Percentiles rank a stretch among this genome's conserved stretches.
Evolutionary conservation across 108 stramenopile species (phyloP).

Genomic region (Phaeodactylum tricornutum): DNA sequence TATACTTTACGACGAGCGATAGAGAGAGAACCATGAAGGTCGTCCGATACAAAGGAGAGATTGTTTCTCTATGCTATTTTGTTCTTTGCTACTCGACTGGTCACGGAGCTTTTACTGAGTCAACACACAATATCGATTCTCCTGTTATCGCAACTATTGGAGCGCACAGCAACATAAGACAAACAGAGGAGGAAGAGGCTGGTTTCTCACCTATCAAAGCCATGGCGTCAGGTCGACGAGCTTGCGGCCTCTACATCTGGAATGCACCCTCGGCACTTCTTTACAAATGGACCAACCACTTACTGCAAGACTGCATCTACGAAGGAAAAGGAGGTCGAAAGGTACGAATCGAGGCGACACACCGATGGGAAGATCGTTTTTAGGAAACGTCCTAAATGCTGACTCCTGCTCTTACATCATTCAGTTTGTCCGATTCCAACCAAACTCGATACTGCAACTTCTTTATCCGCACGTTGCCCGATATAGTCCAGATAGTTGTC

Average conservation of each 20-base stretch:
- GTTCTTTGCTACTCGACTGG: no score
- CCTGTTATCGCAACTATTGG: background rate
- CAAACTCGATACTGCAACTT: slow-evolving; percentile 30
- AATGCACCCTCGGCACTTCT: slow-evolving; percentile 23
- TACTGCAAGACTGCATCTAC: slow-evolving; percentile 30
- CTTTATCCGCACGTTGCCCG: slow-evolving; percentile 27
- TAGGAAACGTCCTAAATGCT: background rate
- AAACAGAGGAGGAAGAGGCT: background rate
- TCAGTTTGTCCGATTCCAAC: slow-evolving; percentile 28
- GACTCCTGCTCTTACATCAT: background rate
- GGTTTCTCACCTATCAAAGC: background rate
- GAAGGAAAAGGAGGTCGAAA: slow-evolving; percentile 36
- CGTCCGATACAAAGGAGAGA: no score
- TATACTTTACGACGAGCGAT: no score
- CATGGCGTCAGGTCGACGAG: background rate
- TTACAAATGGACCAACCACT: slow-evolving; percentile 31
- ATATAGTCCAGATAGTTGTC: slow-evolving; percentile 34
- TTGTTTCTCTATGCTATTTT: no score
- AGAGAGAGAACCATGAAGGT: no score
- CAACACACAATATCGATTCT: no score
- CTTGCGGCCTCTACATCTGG: slow-evolving; percentile 15
- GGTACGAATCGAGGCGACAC: slow-evolving; percentile 3
- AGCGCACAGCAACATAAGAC: background rate
- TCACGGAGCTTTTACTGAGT: no score
- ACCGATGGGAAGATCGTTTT: slow-evolving; percentile 3